Evolutionary conservation across 257 asterid genomes (phyloP).

Genomic region (Apocynum venetum): DNA sequence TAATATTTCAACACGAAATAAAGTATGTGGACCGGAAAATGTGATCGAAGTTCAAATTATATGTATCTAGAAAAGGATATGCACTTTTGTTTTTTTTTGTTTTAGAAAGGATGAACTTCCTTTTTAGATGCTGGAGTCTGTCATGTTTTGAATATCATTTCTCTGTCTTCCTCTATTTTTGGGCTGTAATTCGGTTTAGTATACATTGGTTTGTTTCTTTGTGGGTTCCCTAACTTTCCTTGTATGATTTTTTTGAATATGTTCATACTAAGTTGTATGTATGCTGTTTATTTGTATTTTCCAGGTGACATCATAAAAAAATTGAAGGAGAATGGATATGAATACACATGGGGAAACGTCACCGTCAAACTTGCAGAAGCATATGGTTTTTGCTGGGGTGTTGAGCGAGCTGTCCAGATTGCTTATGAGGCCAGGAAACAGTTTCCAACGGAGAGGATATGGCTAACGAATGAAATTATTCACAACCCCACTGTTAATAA

Average conservation of each 20-base stretch:
- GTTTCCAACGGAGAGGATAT: constrained; percentile 75
- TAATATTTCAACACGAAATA: neutral
- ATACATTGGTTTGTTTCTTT: no score
- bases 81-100: neutral
- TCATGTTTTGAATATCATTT: neutral
- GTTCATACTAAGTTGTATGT: constrained; percentile 1
- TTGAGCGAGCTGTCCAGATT: constrained; percentile 98
- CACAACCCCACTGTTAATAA: constrained; percentile 95
- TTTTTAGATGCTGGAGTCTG: neutral
- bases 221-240: neutral
- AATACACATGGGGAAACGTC: constrained; percentile 89
- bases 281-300: constrained; percentile 16
- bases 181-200: neutral
- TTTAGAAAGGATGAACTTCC: neutral
- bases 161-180: neutral
- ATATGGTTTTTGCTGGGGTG: constrained; percentile 99
- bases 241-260: neutral
- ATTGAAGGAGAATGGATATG: constrained; percentile 73
- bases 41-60: neutral
- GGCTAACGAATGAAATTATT: constrained; percentile 91
- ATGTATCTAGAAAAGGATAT: neutral
- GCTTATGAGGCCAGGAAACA: constrained; percentile 95
- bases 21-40: neutral
- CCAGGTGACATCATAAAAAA: constrained; percentile 86
- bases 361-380: constrained; percentile 91